Evolutionary conservation across 495 filamentous ascomycete species (phyloP).

Genomic region (Penicillium desertorum): DNA sequence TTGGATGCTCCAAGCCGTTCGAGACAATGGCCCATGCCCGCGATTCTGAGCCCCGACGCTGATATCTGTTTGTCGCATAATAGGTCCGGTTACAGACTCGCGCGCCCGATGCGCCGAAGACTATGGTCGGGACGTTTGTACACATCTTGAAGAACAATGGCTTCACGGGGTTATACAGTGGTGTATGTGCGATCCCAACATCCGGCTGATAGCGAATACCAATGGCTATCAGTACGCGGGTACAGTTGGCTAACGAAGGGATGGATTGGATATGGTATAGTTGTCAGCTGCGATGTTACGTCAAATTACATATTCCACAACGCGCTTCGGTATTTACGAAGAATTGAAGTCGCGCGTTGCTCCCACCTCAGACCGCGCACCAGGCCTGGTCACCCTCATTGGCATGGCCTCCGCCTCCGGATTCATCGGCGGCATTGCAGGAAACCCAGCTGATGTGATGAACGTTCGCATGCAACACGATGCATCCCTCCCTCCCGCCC

Average conservation of each 20-base stretch:
- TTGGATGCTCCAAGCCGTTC: constrained; percentile 10
- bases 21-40: constrained; percentile 7
- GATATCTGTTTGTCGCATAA: constrained; percentile 21
- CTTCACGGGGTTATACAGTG: constrained; percentile 74
- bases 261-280: constrained; percentile 37
- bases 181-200: constrained; percentile 51
- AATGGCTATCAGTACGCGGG: neutral
- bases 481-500: constrained; percentile 66
- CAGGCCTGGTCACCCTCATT: constrained; percentile 70
- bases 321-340: constrained; percentile 93
- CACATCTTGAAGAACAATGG: constrained; percentile 70
- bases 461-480: constrained; percentile 99
- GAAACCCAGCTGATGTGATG: constrained; percentile 92
- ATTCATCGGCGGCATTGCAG: constrained; percentile 83
- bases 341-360: constrained; percentile 74
- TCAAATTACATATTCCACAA: constrained; percentile 89
- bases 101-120: constrained; percentile 60
- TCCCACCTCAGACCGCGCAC: constrained; percentile 27
- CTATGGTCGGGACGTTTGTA: constrained; percentile 77
- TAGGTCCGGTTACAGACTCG: constrained; percentile 89
- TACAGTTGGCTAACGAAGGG: constrained; percentile 17
- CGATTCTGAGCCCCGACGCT: constrained; percentile 12
- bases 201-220: neutral
- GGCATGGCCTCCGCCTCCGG: constrained; percentile 80
- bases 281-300: constrained; percentile 89